These are phyloP conservation scores for Chlorella sp. DNA, from an alignment of 139 green algal species.

Conservation along the genomic window DNA sequence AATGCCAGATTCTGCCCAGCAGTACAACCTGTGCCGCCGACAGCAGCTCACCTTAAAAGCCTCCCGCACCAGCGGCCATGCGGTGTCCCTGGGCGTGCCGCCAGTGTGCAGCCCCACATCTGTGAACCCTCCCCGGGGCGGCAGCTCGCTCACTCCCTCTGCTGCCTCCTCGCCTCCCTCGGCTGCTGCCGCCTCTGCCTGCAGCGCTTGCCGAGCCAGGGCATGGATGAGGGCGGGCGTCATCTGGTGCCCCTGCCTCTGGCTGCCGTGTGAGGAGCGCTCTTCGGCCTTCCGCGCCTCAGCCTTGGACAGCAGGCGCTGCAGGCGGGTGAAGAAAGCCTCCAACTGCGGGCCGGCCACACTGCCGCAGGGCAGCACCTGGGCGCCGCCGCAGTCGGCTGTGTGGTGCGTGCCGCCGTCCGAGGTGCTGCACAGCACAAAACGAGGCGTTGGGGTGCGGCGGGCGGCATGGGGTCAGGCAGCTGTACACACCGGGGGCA, in stretches of 20 bases:
- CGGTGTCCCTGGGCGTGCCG: constrained; percentile 25
- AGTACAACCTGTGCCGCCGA: not conserved
- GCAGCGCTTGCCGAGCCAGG: constrained; percentile 2
- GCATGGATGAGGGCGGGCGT: constrained; percentile 29
- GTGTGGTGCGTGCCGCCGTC: not conserved
- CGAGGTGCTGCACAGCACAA: constrained; percentile 3
- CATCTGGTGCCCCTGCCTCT: constrained; percentile 27
- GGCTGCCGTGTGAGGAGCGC: not conserved
- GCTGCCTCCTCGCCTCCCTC: too few relatives aligned
- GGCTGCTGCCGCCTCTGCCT: not conserved
- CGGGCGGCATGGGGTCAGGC: too few relatives aligned
- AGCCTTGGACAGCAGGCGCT: not conserved
- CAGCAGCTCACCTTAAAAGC: constrained; percentile 29
- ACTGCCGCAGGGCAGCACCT: constrained; percentile 11
- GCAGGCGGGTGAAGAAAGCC: not conserved
- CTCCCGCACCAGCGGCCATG: constrained; percentile 45
- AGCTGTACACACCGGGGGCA: not conserved
- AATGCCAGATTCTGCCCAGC: not conserved
- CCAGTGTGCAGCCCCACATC: constrained; percentile 52
- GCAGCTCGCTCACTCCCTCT: not conserved
- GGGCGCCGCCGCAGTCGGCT: not conserved
- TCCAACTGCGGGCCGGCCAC: not conserved
- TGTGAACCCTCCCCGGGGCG: constrained; percentile 34
- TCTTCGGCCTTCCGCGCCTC: not conserved
- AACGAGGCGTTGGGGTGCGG: too few relatives aligned